Conservation (phyloP, 257 asterid species). For the Solanum bukasovii region DNA sequence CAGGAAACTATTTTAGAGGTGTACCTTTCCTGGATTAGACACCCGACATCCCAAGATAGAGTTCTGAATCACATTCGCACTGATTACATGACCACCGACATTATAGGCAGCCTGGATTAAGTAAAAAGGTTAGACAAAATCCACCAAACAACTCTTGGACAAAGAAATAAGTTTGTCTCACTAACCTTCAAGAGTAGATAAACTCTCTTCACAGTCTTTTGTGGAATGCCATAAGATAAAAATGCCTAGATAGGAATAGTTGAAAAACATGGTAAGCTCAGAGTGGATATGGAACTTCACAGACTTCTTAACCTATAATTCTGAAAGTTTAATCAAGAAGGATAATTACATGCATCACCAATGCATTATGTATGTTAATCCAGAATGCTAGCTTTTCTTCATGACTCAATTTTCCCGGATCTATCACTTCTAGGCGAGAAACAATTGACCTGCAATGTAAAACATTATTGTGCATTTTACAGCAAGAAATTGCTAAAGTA, state of each 20-base stretch:
- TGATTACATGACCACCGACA: slow-evolving; percentile 73
- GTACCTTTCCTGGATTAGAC: slow-evolving; percentile 83
- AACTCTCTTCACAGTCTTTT: slow-evolving; percentile 67
- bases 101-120: slow-evolving; percentile 74
- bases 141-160: not conserved
- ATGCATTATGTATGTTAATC: slow-evolving; percentile 88
- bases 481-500: not conserved
- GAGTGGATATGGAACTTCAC: not conserved
- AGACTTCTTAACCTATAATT: not conserved
- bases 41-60: slow-evolving; percentile 69
- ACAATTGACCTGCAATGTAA: slow-evolving; percentile 54
- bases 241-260: slow-evolving; percentile 39
- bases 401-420: slow-evolving; percentile 64
- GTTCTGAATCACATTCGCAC: slow-evolving; percentile 72
- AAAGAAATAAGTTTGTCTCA: not conserved
- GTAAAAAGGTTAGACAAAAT: slow-evolving; percentile 15
- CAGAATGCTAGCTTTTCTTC: slow-evolving; percentile 95
- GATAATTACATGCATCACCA: slow-evolving; percentile 87
- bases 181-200: slow-evolving; percentile 77
- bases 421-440: slow-evolving; percentile 63
- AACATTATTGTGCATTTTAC: not conserved
- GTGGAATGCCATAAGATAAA: slow-evolving; percentile 83
- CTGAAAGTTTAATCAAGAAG: not conserved
- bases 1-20: not conserved
- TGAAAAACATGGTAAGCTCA: not conserved